phyloP scores from a whole-genome alignment of 306 rosid species.

The Datisca glomerata region DNA sequence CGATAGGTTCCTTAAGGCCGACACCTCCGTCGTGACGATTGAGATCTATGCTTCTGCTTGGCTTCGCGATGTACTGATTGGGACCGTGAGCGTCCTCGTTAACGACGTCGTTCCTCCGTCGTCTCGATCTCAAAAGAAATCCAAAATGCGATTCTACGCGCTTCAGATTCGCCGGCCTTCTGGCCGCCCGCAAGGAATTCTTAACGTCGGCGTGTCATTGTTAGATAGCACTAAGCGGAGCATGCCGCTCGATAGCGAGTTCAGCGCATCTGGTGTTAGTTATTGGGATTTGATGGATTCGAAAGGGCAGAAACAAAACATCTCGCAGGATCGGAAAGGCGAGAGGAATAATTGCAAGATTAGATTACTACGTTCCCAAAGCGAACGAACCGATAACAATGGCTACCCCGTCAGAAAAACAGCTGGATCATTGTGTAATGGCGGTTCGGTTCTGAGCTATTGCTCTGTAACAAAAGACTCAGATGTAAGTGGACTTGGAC shows the following conservation, averaged over 20 bases:
- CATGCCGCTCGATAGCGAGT: conserved; percentile 58
- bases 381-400: conserved; percentile 15
- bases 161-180: conserved; percentile 68
- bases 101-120: conserved; percentile 33
- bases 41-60: conserved; percentile 43
- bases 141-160: conserved; percentile 33
- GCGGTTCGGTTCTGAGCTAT: background rate
- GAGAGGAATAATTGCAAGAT: conserved; percentile 4
- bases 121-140: conserved; percentile 9
- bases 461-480: background rate
- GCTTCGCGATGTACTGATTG: conserved; percentile 43
- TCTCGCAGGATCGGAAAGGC: background rate
- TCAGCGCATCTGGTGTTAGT: conserved; percentile 35
- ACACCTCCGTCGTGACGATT: conserved; percentile 30
- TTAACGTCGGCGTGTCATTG: conserved; percentile 40
- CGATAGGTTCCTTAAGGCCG: conserved; percentile 24
- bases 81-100: conserved; percentile 34
- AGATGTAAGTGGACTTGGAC: no score
- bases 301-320: conserved; percentile 3
- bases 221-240: conserved; percentile 47
- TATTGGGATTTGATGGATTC: conserved; percentile 20
- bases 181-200: conserved; percentile 62
- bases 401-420: conserved; percentile 4
- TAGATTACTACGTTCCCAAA: conserved; percentile 14
- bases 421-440: conserved; percentile 5